These are phyloP conservation scores for Meira miltonrushii DNA, from an alignment of 1,284 basidiomycete species.

Conservation along the genomic window DNA sequence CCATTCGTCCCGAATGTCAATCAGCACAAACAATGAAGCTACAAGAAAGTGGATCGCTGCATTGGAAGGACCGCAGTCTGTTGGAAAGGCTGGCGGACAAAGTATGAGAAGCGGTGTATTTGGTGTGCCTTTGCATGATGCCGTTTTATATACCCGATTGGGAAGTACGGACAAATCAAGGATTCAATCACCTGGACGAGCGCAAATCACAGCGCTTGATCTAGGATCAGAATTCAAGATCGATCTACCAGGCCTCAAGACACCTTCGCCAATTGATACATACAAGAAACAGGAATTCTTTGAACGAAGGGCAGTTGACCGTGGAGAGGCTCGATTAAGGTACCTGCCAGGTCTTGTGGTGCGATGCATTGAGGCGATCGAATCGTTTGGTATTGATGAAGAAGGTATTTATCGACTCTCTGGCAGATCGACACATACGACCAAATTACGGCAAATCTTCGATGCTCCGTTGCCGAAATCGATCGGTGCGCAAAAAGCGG, in stretches of 20 bases:
- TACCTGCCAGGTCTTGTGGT: constrained; percentile 40
- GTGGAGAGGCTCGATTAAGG: constrained; percentile 27
- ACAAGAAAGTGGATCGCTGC: constrained; percentile 27
- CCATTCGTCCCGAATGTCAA: constrained; percentile 3
- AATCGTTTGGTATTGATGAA: constrained; percentile 41
- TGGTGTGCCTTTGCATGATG: constrained; percentile 36
- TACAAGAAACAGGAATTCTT: background rate
- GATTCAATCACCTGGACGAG: too few species aligned
- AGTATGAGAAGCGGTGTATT: constrained; percentile 21
- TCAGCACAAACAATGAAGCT: constrained; percentile 23
- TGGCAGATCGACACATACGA: constrained; percentile 44
- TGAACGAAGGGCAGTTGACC: constrained; percentile 1
- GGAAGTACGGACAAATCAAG: background rate
- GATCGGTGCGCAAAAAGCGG: background rate
- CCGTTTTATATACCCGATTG: constrained; percentile 31
- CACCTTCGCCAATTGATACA: background rate
- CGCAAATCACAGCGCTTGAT: constrained; percentile 8
- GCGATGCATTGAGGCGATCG: constrained; percentile 44
- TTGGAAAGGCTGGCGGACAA: constrained; percentile 15
- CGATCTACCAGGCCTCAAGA: background rate
- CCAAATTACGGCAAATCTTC: constrained; percentile 32
- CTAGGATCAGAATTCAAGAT: constrained; percentile 12
- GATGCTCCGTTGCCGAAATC: constrained; percentile 17
- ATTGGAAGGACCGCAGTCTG: constrained; percentile 5
- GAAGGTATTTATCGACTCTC: constrained; percentile 49